Evolutionary conservation across 2,329 filamentous ascomycete species (phyloP), one percentile per base, ranked within the genome.

Genomic region (Pseudogymnoascus sp.): DNA sequence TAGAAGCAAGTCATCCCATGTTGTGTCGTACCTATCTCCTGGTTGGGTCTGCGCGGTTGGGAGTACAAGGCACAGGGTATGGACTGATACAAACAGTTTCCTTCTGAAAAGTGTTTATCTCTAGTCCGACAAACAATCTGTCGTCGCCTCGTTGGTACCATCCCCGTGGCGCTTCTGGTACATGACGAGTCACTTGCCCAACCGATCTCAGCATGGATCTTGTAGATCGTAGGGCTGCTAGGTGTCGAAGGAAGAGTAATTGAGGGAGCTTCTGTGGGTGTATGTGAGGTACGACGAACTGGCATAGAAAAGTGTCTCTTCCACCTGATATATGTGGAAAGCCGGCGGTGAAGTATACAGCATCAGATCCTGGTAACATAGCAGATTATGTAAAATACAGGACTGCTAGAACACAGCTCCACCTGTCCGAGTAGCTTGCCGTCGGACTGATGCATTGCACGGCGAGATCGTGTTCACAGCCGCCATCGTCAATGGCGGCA

Each of bases 401-500:
- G 29, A 56, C n/a, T 14, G n/a, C 50, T 21, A 4, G 50, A 3
- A 31, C 26, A 56, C 29, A 33, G 29, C 50, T 56, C 29, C 29
- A 56, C 29, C 29, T 56, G 29, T 14, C 50, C 29, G 50, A 56
- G 26, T 56, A 21, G 50, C 50, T 56, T 56, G 29, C 50, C 29
- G 50, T 21, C 50, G 50, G 50, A 35, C 29, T 56, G 50, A 14
- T 56, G 50, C 50, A 56, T 56, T 56, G n/a, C 50, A 56, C 50
- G 50, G 50, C 50, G 50, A 56, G 50, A 56, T 56, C 50, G 50
- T 56, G 50, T 35, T 56, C 29, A 56, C 50, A 56, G 50, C 50
- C 50, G 50, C 50, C 50, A 56, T 56, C 50, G 50, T 56, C 29
- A 56, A 56, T 56, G 50, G 50, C 50, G 50, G 50, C 50, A 56